phyloP scores from a whole-genome alignment of 2,329 filamentous ascomycete species.

The Aspergillus floridensis region DNA sequence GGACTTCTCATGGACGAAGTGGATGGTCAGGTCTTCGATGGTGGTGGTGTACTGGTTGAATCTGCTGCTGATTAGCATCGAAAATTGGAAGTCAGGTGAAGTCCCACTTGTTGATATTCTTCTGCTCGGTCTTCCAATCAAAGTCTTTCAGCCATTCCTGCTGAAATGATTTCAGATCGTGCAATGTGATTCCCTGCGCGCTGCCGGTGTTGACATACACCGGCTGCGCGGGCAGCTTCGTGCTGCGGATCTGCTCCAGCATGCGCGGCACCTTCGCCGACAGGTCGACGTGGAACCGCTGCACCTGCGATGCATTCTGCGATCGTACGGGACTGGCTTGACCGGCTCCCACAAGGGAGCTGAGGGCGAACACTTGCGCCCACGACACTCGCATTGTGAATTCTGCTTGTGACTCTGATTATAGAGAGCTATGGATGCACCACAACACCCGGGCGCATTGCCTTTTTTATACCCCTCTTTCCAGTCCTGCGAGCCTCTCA shows the following conservation, averaged over 20 bases:
- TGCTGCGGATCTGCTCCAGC: neutral
- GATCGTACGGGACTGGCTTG: neutral
- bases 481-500: neutral
- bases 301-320: neutral
- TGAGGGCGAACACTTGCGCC: neutral
- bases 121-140: neutral
- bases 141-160: neutral
- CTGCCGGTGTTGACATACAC: neutral
- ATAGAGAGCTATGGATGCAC: no score
- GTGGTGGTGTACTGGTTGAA: constrained; percentile 9
- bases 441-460: neutral
- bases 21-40: constrained; percentile 7
- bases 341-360: neutral
- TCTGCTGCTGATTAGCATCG: neutral
- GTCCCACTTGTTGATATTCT: neutral
- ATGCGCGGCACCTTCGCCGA: neutral
- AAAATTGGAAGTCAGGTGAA: no score
- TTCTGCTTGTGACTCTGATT: no score
- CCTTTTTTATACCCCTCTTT: neutral
- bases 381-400: neutral
- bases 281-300: neutral
- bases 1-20: constrained; percentile 11
- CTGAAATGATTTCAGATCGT: neutral
- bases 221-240: neutral
- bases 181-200: neutral